Percentiles rank a stretch among this genome's conserved stretches.
These are phyloP conservation scores for Phytopythium cucurbitacearum DNA, from an alignment of 352 stramenopile genomes.

Conservation along the genomic window DNA sequence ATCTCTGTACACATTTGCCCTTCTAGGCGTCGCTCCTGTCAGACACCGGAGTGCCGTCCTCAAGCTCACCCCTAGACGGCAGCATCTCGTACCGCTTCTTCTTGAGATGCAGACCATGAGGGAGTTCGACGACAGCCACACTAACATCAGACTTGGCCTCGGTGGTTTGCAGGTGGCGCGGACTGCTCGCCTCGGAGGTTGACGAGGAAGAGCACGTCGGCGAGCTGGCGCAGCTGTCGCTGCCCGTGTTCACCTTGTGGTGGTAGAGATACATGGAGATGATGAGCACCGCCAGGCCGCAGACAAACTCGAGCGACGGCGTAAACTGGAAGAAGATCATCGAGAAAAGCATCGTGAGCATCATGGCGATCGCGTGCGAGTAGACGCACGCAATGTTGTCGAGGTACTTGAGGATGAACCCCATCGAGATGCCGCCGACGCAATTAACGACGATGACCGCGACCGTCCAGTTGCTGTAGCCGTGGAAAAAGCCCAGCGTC, in stretches of 20 bases:
- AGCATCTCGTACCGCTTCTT: slow-evolving; percentile 52
- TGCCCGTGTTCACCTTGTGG: slow-evolving; percentile 42
- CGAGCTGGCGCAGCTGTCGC: slow-evolving; percentile 9
- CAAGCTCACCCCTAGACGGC: slow-evolving; percentile 1
- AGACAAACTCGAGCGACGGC: slow-evolving; percentile 80
- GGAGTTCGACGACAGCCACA: slow-evolving; percentile 5
- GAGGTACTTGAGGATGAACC: slow-evolving; percentile 83
- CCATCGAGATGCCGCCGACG: slow-evolving; percentile 69
- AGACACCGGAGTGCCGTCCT: no score
- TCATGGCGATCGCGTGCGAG: slow-evolving; percentile 83
- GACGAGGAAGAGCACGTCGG: slow-evolving; percentile 14
- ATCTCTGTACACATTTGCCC: no score
- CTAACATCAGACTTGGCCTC: slow-evolving; percentile 2
- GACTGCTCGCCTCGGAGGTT: not conserved
- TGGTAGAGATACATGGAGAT: slow-evolving; percentile 90
- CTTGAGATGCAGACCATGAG: slow-evolving; percentile 28
- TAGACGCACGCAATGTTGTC: slow-evolving; percentile 89
- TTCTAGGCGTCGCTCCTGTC: no score
- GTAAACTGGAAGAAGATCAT: slow-evolving; percentile 85
- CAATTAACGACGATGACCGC: slow-evolving; percentile 75
- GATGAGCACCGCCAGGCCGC: slow-evolving; percentile 68
- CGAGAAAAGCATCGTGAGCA: slow-evolving; percentile 86
- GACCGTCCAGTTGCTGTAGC: slow-evolving; percentile 79
- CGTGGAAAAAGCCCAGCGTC: slow-evolving; percentile 62
- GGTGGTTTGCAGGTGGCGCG: slow-evolving; percentile 1